These are phyloP conservation scores for Diospyros kaki DNA, from an alignment of 148 eudicot genomes.

Conservation along the genomic window DNA sequence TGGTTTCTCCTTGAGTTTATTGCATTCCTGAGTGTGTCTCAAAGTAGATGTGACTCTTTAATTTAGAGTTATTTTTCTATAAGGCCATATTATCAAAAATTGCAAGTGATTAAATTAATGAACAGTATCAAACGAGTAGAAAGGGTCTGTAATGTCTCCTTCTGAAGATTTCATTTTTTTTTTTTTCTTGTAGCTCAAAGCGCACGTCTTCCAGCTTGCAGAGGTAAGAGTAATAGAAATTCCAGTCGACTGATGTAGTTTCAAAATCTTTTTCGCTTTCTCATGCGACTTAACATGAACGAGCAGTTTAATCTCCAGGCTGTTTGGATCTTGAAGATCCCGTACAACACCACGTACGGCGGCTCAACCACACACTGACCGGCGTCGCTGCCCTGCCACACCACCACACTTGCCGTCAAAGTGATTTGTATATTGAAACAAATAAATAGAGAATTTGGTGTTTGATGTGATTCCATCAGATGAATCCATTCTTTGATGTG, in stretches of 20 bases:
- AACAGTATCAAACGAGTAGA: too few relatives aligned
- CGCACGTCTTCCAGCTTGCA: conserved; percentile 43
- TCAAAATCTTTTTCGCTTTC: not conserved
- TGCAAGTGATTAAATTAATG: too few relatives aligned
- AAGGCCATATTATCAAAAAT: too few relatives aligned
- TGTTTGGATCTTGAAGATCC: conserved; percentile 47
- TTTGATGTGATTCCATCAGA: not conserved
- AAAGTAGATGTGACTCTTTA: too few relatives aligned
- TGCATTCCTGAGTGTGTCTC: too few relatives aligned
- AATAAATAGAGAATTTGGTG: conserved; percentile 7
- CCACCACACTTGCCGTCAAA: not conserved
- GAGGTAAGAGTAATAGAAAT: conserved; percentile 32
- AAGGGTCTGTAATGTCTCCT: too few relatives aligned
- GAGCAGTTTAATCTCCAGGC: conserved; percentile 29
- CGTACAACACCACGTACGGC: not conserved
- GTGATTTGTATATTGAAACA: not conserved
- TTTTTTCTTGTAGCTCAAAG: conserved; percentile 27
- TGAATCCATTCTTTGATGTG: too few relatives aligned
- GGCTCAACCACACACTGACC: not conserved
- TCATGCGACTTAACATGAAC: not conserved
- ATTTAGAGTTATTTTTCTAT: too few relatives aligned
- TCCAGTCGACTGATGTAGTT: not conserved
- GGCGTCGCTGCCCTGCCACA: not conserved
- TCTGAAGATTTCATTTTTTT: too few relatives aligned
- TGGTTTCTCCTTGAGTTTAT: too few relatives aligned